Base-by-base conservation (phyloP, 75 land plant species). In the Chamaecyparis obtusa region DNA sequence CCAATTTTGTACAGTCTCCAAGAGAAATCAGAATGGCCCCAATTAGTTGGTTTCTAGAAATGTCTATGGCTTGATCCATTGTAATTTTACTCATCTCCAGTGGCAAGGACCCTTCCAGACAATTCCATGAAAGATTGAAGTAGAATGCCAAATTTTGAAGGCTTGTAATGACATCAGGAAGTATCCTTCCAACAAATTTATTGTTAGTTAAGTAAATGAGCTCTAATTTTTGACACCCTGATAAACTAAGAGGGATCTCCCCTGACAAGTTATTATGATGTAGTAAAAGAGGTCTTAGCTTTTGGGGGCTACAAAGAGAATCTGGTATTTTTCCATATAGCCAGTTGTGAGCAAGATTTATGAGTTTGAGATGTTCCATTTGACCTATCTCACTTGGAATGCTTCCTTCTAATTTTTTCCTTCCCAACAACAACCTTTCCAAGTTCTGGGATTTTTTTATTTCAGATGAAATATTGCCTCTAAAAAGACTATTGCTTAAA, bases 121-220 rank as follows among this genome's bases (percentile, higher is more conserved):
- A 32, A 79, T 91, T 92, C 43, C 55, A 24, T 21, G 76, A 44
- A 14, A 90, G 13, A 32, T 60, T 43, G 1, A 87, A 35, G 19
- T 30, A 78, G 35, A 55, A 72, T 1, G 44, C n/a, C 1, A 86
- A 0, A 41, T 51, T 64, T 30, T 43, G n/a, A 13, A 76, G 36
- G 32, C 49, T 72, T 10, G 35, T 24, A 21, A 87, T 39, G 71
- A 89, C 86, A 9, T 86, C 36, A 30, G 36, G 21, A 3, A 85
- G 88, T 57, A 88, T 85, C 46, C n/a, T 57, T 11, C 87, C 89
- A 9, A 54, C 84, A 87, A 97, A 88, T 7, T n/a, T 46, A 87
- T 96, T 97, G 72, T 69, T 84, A 2, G 94, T 90, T 54, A 97
- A 92, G 43, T 89, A 91, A 49, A 97, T 89, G 89, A 94, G 93